Evolutionary conservation across 768 basidiomycete genomes (phyloP).

Genomic region (Lepiota venenata): DNA sequence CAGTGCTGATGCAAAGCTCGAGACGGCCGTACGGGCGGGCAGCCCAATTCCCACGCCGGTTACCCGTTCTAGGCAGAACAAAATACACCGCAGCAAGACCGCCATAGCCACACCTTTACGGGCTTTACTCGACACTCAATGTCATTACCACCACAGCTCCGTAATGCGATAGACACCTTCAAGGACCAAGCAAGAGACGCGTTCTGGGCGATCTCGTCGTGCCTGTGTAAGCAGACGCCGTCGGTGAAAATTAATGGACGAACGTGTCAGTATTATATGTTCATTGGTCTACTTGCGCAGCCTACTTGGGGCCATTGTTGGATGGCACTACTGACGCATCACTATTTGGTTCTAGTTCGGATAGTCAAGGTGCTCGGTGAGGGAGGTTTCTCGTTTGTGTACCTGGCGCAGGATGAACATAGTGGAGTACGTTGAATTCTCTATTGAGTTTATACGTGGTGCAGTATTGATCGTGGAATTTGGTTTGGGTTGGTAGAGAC

Average conservation of each 20-base stretch:
- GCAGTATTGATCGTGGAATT: not conserved
- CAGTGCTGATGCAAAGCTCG: too few species aligned
- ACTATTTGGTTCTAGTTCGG: constrained; percentile 55
- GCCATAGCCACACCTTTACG: not conserved
- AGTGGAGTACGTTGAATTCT: constrained; percentile 59
- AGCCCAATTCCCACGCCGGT: too few species aligned
- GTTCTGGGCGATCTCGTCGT: constrained; percentile 76
- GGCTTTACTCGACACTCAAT: constrained; percentile 15
- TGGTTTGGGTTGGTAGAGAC: constrained; percentile 45
- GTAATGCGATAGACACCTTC: constrained; percentile 49
- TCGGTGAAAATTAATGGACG: constrained; percentile 95
- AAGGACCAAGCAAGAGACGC: constrained; percentile 81
- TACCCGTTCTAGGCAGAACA: too few species aligned
- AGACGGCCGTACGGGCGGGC: too few species aligned
- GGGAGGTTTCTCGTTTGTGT: constrained; percentile 93
- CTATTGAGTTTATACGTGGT: not conserved
- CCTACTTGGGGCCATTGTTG: not conserved
- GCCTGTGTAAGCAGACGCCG: constrained; percentile 76
- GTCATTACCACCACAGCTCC: constrained; percentile 35
- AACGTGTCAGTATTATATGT: constrained; percentile 65
- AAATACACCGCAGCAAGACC: not conserved
- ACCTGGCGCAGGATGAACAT: constrained; percentile 81
- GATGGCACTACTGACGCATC: constrained; percentile 1
- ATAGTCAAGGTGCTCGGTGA: constrained; percentile 93
- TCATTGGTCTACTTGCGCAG: not conserved